Evolutionary conservation across 176 grass and related monocot species (phyloP).

Genomic region (Panicum miliaceum): DNA sequence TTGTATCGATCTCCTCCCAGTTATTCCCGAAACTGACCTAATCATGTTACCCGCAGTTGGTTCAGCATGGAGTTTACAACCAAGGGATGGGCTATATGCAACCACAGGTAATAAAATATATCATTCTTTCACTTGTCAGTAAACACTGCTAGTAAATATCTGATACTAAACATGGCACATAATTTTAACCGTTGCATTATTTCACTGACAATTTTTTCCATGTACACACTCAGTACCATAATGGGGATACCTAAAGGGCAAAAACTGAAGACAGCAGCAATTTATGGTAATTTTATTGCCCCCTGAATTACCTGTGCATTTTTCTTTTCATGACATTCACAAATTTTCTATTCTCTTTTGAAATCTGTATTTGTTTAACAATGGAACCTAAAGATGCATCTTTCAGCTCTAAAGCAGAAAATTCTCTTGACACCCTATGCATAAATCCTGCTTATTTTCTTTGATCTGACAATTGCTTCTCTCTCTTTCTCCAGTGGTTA

Average conservation of each 20-base stretch:
- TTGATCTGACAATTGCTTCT: constrained; percentile 16
- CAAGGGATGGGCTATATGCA: constrained; percentile 98
- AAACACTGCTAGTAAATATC: constrained; percentile 27
- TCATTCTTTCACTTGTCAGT: constrained; percentile 8
- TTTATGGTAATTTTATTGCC: constrained; percentile 35
- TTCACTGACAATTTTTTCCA: constrained; percentile 5
- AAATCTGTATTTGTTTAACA: constrained; percentile 3
- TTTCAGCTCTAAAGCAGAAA: neutral
- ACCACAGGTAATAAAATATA: constrained; percentile 79
- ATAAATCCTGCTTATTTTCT: neutral
- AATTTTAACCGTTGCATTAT: constrained; percentile 11
- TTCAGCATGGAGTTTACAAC: constrained; percentile 69
- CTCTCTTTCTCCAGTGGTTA: constrained; percentile 39
- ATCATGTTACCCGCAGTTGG: constrained; percentile 60
- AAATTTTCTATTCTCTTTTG: neutral
- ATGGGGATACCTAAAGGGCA: constrained; percentile 57
- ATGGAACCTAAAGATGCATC: neutral
- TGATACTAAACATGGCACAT: constrained; percentile 24
- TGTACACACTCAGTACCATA: constrained; percentile 62
- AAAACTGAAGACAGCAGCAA: constrained; percentile 46
- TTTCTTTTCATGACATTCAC: neutral
- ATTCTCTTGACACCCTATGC: constrained; percentile 6
- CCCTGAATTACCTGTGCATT: neutral
- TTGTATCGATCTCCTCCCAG: constrained; percentile 24
- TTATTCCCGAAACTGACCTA: constrained; percentile 36